Percentiles rank a stretch among this genome's conserved stretches.
Evolutionary conservation across 768 basidiomycete genomes (phyloP).

Genomic region (button mushroom (Agaricus bisporus)): DNA sequence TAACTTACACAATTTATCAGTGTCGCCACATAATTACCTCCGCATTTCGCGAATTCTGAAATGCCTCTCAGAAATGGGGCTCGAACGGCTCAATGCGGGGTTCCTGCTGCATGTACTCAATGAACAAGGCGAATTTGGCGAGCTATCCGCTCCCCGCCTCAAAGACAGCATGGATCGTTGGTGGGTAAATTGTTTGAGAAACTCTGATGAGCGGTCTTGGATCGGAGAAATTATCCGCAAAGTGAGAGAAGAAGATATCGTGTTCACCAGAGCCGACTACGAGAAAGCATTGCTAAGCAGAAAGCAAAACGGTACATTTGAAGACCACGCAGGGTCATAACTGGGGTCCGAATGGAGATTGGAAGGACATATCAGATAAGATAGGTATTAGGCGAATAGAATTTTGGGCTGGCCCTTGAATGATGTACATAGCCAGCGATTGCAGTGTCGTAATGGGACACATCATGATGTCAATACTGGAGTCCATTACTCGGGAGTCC

Average conservation of each 20-base stretch:
- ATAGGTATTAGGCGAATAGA: slow-evolving; percentile 10
- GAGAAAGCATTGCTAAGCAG: slow-evolving; percentile 39
- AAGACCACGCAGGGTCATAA: slow-evolving; percentile 7
- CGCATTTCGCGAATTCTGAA: slow-evolving; percentile 76
- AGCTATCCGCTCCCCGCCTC: slow-evolving; percentile 44
- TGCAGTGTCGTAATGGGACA: too few species aligned
- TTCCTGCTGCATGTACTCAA: slow-evolving; percentile 64
- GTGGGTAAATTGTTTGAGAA: slow-evolving; percentile 72
- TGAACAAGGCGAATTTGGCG: slow-evolving; percentile 57
- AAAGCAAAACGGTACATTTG: slow-evolving; percentile 29
- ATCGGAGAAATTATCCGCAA: slow-evolving; percentile 42
- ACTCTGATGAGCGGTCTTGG: slow-evolving; percentile 52
- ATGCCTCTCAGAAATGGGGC: slow-evolving; percentile 63
- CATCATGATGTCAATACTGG: too few species aligned
- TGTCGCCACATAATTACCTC: slow-evolving; percentile 67
- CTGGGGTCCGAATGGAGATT: slow-evolving; percentile 1
- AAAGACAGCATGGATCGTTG: slow-evolving; percentile 66
- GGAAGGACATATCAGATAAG: slow-evolving; percentile 9
- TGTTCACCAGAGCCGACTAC: slow-evolving; percentile 57
- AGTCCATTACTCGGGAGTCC: not conserved
- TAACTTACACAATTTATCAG: slow-evolving; percentile 24
- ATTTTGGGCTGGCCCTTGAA: not conserved
- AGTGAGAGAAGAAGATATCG: slow-evolving; percentile 38
- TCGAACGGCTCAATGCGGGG: slow-evolving; percentile 57
- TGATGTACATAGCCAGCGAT: too few species aligned